A percentile compares a stretch with the other conserved stretches of the same genome.
Conservation (phyloP, 1,284 basidiomycete genomes). For the Microbotryum scabiosae region DNA sequence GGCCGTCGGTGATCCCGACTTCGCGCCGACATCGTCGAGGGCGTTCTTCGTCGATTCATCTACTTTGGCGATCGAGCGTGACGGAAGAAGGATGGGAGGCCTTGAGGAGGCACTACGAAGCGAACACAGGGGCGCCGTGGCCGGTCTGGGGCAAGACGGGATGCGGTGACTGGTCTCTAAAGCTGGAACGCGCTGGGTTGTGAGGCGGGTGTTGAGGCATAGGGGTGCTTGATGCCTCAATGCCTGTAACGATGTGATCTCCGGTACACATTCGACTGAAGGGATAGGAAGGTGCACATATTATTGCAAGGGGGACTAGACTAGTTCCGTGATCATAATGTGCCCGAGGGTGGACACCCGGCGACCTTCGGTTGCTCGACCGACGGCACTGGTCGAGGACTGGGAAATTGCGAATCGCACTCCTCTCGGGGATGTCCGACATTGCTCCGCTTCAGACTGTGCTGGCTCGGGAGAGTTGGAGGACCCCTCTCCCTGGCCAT, state of each 20-base stretch:
- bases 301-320: no score
- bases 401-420: no score
- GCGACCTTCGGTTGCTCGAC: no score
- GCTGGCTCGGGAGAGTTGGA: no score
- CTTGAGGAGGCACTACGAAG: neutral
- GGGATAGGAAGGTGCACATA: neutral
- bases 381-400: no score
- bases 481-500: no score
- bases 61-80: constrained; percentile 1
- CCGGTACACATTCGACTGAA: neutral
- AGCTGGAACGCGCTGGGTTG: neutral
- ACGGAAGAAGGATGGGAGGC: neutral
- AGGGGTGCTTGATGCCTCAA: neutral
- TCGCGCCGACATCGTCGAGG: neutral
- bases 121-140: neutral
- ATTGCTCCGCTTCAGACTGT: no score
- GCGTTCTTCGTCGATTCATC: neutral
- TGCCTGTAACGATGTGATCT: neutral
- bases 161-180: neutral
- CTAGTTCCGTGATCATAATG: no score
- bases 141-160: neutral
- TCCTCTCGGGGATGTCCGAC: no score
- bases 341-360: no score
- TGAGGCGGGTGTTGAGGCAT: neutral
- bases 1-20: neutral